These are phyloP conservation scores for Lachnellula arida DNA, from an alignment of 2,329 filamentous ascomycete species.

Conservation along the genomic window DNA sequence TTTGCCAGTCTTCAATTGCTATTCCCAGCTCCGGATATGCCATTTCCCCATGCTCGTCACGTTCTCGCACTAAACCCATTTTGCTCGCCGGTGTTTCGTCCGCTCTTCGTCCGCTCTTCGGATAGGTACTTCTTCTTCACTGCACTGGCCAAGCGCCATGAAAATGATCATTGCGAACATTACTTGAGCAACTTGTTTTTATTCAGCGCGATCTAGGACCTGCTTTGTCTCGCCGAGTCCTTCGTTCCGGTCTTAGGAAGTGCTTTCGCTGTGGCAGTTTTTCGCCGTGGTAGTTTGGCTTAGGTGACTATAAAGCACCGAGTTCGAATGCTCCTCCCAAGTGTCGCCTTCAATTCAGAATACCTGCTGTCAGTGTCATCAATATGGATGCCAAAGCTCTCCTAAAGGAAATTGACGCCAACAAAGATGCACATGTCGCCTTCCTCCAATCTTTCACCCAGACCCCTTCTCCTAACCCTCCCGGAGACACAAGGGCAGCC, in stretches of 20 bases:
- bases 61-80: not conserved
- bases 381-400: conserved; percentile 15
- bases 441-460: conserved; percentile 34
- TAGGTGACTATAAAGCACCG: not conserved
- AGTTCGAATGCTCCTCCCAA: not conserved
- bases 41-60: not conserved
- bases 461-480: conserved; percentile 36
- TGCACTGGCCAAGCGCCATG: no score
- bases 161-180: no score
- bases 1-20: not conserved
- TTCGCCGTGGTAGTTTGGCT: not conserved
- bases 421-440: conserved; percentile 25
- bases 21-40: no score
- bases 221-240: not conserved
- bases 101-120: no score
- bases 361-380: not conserved
- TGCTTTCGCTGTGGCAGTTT: no score
- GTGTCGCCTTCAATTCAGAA: not conserved
- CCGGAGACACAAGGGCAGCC: conserved; percentile 35
- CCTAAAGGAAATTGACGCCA: conserved; percentile 24
- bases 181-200: not conserved
- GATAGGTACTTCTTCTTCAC: no score
- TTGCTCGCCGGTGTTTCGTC: not conserved
- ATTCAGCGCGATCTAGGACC: not conserved
- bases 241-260: not conserved